Percentiles rank a stretch among this genome's conserved stretches.
phyloP scores from a whole-genome alignment of 345 rosid genomes.

The Excoecaria agallocha region DNA sequence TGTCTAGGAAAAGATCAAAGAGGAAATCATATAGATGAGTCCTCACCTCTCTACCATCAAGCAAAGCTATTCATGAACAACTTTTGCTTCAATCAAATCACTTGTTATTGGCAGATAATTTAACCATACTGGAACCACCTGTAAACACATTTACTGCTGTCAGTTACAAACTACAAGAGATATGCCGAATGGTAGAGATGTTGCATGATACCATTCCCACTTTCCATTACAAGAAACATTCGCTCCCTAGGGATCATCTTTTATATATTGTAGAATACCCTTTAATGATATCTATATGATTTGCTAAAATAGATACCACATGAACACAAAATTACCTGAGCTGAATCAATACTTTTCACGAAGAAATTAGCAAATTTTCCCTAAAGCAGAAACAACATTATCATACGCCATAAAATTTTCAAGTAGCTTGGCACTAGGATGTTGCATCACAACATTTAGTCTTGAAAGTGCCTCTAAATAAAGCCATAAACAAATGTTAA shows the following conservation, averaged over 20 bases:
- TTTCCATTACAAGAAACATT: no score
- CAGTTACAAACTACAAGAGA: no score
- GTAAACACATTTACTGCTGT: no score
- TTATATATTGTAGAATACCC: no score
- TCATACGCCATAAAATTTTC: constrained; percentile 96
- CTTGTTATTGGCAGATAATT: constrained; percentile 88
- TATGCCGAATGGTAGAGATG: not conserved
- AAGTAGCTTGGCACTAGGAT: constrained; percentile 70
- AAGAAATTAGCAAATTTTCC: no score
- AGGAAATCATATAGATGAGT: not conserved
- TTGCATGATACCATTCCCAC: not conserved
- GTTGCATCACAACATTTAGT: constrained; percentile 74
- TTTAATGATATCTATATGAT: not conserved
- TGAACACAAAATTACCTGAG: no score
- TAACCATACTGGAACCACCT: constrained; percentile 97
- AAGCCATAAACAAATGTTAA: no score
- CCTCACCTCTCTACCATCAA: constrained; percentile 84
- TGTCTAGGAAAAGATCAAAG: not conserved
- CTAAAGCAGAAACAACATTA: constrained; percentile 98
- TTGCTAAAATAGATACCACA: no score
- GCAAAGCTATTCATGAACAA: no score
- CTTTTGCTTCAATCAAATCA: no score
- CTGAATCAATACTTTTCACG: no score
- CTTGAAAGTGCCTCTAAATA: constrained; percentile 93
- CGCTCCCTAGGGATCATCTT: no score